These are phyloP conservation scores for Diplocarpon mali DNA, from an alignment of 2,329 filamentous ascomycete species.

Conservation along the genomic window DNA sequence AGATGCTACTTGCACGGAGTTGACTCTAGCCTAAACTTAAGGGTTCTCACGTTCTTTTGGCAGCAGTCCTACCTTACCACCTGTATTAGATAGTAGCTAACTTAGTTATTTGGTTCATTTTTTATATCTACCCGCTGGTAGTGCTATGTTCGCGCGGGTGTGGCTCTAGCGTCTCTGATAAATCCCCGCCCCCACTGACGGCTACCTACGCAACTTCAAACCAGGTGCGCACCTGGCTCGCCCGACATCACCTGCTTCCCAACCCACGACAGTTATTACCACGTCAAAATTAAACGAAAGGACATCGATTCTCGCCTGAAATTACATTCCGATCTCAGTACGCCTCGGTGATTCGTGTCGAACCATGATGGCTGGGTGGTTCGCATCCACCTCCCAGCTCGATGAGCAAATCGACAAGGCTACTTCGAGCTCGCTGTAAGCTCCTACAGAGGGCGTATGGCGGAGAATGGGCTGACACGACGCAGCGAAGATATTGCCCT, in stretches of 20 bases:
- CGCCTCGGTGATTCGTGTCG: constrained; percentile 1
- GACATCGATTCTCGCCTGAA: not conserved
- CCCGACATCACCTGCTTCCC: not conserved
- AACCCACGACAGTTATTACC: not conserved
- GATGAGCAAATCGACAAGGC: constrained; percentile 96
- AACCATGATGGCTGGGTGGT: constrained; percentile 89
- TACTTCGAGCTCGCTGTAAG: constrained; percentile 78
- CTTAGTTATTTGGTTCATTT: no score
- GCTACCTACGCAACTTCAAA: not conserved
- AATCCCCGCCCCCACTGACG: no score
- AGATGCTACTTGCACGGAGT: no score
- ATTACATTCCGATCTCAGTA: not conserved
- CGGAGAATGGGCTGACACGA: constrained; percentile 14
- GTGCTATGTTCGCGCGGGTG: not conserved
- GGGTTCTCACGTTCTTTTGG: not conserved
- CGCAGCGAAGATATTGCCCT: constrained; percentile 86
- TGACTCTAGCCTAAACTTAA: no score
- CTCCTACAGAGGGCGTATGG: not conserved
- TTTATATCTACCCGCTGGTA: no score
- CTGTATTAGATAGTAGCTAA: not conserved
- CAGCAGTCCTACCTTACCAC: not conserved
- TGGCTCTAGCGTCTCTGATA: not conserved
- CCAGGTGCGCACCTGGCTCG: not conserved
- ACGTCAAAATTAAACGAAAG: no score
- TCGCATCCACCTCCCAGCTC: constrained; percentile 81